These are phyloP conservation scores for Tuber calosporum DNA, from an alignment of 495 filamentous ascomycete species.

Conservation along the genomic window DNA sequence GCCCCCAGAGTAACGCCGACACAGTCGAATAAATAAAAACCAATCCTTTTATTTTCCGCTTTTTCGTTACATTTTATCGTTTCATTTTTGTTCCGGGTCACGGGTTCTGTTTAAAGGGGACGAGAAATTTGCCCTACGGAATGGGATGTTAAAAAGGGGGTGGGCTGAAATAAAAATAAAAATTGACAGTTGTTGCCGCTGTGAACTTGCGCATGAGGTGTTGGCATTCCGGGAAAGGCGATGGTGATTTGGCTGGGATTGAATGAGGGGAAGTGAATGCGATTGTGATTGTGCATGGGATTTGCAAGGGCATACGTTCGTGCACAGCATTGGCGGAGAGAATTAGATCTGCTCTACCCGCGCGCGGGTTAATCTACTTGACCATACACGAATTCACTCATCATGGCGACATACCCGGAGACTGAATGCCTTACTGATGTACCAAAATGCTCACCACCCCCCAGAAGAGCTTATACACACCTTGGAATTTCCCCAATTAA, in stretches of 20 bases:
- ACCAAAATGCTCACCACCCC: not conserved
- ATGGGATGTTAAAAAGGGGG: not conserved
- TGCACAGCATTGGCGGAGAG: not conserved
- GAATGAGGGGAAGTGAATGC: not conserved
- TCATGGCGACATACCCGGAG: not conserved
- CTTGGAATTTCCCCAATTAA: not conserved
- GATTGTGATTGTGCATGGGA: not conserved
- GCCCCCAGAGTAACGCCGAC: conserved; percentile 44
- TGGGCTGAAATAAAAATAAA: not conserved
- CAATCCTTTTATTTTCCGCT: conserved; percentile 14
- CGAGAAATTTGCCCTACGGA: not conserved
- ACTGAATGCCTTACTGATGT: not conserved
- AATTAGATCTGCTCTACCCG: not conserved
- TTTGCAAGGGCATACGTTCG: not conserved
- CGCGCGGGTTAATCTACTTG: not conserved
- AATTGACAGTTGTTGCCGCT: not conserved
- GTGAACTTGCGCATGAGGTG: not conserved
- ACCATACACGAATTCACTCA: not conserved
- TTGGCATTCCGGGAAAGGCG: not conserved
- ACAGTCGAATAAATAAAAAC: conserved; percentile 40
- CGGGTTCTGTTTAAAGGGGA: conserved; percentile 5
- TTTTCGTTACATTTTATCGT: conserved; percentile 6
- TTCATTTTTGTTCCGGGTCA: not conserved
- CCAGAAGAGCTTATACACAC: not conserved
- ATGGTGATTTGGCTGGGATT: not conserved